Conservation (phyloP, 768 basidiomycete genomes). For the Mycena galopus region DNA sequence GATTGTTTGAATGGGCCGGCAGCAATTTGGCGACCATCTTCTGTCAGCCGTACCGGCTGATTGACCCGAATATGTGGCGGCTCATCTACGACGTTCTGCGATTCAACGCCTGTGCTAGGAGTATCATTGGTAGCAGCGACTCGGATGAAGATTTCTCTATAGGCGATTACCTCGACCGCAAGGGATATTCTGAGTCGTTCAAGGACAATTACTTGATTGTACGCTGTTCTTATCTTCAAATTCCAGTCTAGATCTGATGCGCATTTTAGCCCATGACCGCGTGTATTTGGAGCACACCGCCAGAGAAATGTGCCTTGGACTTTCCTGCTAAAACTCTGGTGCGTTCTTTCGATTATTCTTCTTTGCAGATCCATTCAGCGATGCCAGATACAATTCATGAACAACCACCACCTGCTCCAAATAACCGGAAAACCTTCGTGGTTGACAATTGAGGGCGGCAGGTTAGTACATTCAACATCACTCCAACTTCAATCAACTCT, state of each 20-base stretch:
- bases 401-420: constrained; percentile 82
- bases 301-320: constrained; percentile 75
- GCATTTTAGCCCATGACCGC: constrained; percentile 78
- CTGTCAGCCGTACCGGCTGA: constrained; percentile 71
- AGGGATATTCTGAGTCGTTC: constrained; percentile 78
- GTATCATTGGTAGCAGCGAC: constrained; percentile 54
- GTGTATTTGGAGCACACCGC: constrained; percentile 84
- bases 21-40: constrained; percentile 73
- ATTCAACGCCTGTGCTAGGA: constrained; percentile 78
- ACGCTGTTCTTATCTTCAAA: constrained; percentile 39
- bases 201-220: constrained; percentile 83
- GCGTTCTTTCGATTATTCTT: constrained; percentile 21
- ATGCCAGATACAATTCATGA: constrained; percentile 73
- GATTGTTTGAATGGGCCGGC: constrained; percentile 84
- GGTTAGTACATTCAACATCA: constrained; percentile 53
- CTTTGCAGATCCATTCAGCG: not conserved
- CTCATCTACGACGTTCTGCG: constrained; percentile 78
- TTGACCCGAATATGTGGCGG: constrained; percentile 78
- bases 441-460: constrained; percentile 81
- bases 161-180: constrained; percentile 70
- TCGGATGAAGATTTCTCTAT: constrained; percentile 63
- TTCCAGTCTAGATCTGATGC: constrained; percentile 10
- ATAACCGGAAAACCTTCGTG: constrained; percentile 77
- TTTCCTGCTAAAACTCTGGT: constrained; percentile 80
- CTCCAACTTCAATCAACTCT: not conserved